These are phyloP conservation scores for Plasmodium fragile DNA, from an alignment of 169 alveolate species.

Conservation along the genomic window DNA sequence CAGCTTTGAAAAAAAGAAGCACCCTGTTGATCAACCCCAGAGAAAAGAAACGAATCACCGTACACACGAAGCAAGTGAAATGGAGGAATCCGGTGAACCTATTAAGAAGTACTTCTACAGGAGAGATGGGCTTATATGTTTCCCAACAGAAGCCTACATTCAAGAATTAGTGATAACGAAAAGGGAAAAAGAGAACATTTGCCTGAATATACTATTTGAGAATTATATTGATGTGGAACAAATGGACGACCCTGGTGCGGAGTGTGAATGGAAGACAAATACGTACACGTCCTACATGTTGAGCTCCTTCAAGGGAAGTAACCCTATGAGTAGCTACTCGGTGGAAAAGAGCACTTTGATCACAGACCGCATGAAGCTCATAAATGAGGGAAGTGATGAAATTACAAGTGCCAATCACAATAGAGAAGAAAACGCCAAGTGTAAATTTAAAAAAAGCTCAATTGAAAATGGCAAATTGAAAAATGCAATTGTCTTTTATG, in stretches of 20 bases:
- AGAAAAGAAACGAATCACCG: neutral
- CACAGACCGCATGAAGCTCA: neutral
- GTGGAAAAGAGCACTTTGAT: neutral
- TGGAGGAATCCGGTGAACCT: neutral
- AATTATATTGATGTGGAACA: slow-evolving; percentile 20
- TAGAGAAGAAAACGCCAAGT: slow-evolving; percentile 7
- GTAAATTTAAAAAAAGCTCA: neutral
- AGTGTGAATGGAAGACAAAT: neutral
- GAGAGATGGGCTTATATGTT: slow-evolving; percentile 19
- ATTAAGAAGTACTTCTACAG: slow-evolving; percentile 49
- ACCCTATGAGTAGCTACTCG: neutral
- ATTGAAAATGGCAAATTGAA: slow-evolving; percentile 25
- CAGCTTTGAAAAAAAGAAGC: neutral
- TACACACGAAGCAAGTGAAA: neutral
- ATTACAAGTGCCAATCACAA: neutral
- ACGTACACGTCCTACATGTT: slow-evolving; percentile 12
- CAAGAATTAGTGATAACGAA: slow-evolving; percentile 59
- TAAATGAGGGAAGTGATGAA: neutral
- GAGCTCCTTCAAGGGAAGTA: neutral
- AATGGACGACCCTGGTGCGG: neutral
- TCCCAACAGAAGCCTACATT: slow-evolving; percentile 58
- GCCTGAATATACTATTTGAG: slow-evolving; percentile 33
- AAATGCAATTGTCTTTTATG: slow-evolving; percentile 63
- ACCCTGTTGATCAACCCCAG: neutral
- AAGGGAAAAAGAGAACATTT: slow-evolving; percentile 40